These are phyloP conservation scores for Nigrospora oryzae DNA, from an alignment of 2,329 filamentous ascomycete species.

Conservation along the genomic window DNA sequence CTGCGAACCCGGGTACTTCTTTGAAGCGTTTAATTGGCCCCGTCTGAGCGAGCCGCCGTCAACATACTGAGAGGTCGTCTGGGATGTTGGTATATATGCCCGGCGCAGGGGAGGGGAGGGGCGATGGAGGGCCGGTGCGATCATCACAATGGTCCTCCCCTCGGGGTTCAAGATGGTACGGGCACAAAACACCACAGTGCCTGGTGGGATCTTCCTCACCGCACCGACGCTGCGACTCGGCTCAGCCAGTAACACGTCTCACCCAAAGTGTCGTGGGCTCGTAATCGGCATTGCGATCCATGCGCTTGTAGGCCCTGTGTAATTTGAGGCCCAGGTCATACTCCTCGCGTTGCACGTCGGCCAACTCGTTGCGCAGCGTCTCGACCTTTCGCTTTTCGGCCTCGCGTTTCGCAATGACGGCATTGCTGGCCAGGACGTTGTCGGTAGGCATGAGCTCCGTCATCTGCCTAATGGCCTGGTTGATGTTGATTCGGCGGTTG, in stretches of 20 bases:
- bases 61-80: too few relatives aligned
- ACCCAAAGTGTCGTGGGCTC: conserved; percentile 71
- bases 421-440: conserved; percentile 56
- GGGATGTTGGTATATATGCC: too few relatives aligned
- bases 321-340: conserved; percentile 72
- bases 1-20: too few relatives aligned
- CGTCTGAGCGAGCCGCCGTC: too few relatives aligned
- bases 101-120: too few relatives aligned
- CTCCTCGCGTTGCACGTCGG: conserved; percentile 67
- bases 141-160: too few relatives aligned
- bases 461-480: conserved; percentile 66
- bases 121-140: too few relatives aligned
- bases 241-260: conserved; percentile 60
- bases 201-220: not conserved
- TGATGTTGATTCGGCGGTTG: conserved; percentile 63
- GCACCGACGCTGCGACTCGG: not conserved
- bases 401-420: conserved; percentile 50
- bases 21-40: too few relatives aligned
- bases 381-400: conserved; percentile 58
- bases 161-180: not conserved
- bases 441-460: conserved; percentile 69
- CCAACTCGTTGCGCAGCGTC: conserved; percentile 55
- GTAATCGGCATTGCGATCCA: conserved; percentile 56
- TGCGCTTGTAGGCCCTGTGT: conserved; percentile 65
- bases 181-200: not conserved